Base-by-base conservation (phyloP, 2,329 filamentous ascomycete species). In the Leptodontidium sp. region DNA sequence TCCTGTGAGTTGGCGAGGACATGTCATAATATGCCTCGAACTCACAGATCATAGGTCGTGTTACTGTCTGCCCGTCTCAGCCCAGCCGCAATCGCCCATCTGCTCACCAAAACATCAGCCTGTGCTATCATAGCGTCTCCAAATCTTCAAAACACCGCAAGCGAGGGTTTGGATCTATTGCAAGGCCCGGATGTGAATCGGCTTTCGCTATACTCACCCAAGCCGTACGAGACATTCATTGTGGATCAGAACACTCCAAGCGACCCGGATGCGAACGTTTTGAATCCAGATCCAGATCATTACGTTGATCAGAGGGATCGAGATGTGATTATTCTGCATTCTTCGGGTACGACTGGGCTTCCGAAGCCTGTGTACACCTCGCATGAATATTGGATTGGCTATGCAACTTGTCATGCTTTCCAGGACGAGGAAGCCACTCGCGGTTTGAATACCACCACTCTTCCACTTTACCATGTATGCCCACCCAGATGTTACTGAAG, bases 271-370 rank as follows among this genome's bases (percentile, higher is more conserved):
- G 45, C 45, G 45, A 47, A 47, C 15, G 45, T 47, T 47, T 47
- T 47, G 45, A 47, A 47, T 47, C 45, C 45, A 47, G 45, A 47
- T 47, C 45, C 45, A 17, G 45, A 47, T 47, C 45, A 47, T 47
- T 47, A 47, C 45, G 45, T 21, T 47, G 45, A 47, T 47, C 45
- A 47, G 45, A n/a, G 45, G 45, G 45, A 47, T 47, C 45, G 45
- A 47, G 45, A 47, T 47, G 45, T 47, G 45, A 47, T 47, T 47
- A 47, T 47, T 47, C 45, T 47, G 45, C 45, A 47, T 47, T 47
- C 45, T 47, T 47, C 45, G 45, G 45, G 45, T 47, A 47, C 45
- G 45, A 47, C 45, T 47, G 45, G 45, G 45, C 45, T 47, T 47
- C 45, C 45, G 45, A 47, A 47, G 45, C 45, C 45, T 47, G 45